Evolutionary conservation across 805 yeast species (phyloP), one percentile per base, ranked within the genome.

Genomic region (Candida ponderosae): DNA sequence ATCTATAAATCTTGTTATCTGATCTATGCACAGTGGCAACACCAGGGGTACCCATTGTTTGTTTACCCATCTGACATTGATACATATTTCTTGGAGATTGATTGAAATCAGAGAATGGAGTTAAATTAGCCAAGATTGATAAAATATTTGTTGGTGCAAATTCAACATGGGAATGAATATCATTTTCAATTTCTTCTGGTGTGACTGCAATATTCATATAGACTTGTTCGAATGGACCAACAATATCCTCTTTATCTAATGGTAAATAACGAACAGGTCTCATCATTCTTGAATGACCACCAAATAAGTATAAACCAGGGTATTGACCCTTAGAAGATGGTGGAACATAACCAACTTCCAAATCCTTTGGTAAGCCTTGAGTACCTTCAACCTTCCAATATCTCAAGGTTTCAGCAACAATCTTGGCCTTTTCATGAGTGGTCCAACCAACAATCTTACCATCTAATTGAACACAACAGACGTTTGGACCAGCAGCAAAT

Each of bases 11-110:
- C 60, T 90, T 93, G 68, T 93, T 93, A 62, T 93, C 98, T 1
- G 96, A 83, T 62, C 98, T 76, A 61, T 88, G 95, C 32, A 69
- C 75, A 38, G 90, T 68, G 0, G 95, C 97, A 45, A 93, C 96
- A 66, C 97, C 97, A 8, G 98, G 98, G 5, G 98, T 93, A 64
- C 98, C 98, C 98, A 93, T 93, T 17, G 98, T 90, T 70, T 93
- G 98, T 68, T 93, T 93, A 77, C 97, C 97, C 98, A 93, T 93
- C 73, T 93, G 98, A 67, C 98, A 93, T 69, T 93, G 98, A 62
- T 93, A 93, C 97, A 93, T 93, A 62, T 93, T 93, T 78, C 98
- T 84, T 55, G 98, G 98, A 20, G 97, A 89, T 70, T 93, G 98
- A 64, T 93, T 93, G 70, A 93, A 93, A 62, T 93, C 98, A 2